Conservation (phyloP, 1,284 basidiomycete species). For the Megacollybia platyphylla region DNA sequence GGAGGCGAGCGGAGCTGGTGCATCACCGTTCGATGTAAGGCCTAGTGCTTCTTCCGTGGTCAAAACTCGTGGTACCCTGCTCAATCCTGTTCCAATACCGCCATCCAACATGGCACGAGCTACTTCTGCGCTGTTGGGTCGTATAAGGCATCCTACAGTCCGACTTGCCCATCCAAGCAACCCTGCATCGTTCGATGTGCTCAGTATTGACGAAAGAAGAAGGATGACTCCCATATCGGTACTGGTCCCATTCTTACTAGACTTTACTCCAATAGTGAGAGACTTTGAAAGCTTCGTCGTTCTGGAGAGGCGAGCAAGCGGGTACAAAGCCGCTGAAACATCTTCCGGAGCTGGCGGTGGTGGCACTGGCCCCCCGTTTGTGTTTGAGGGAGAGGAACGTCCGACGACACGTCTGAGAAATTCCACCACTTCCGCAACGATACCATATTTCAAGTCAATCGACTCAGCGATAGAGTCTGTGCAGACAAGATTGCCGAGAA, state of each 20-base stretch:
- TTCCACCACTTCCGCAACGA: background rate
- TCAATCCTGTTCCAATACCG: slow-evolving; percentile 13
- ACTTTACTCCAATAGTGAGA: background rate
- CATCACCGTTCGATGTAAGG: no score
- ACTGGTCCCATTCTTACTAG: slow-evolving; percentile 1
- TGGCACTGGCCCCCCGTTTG: background rate
- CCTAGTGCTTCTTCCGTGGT: slow-evolving; percentile 4
- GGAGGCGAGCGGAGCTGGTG: slow-evolving; percentile 9
- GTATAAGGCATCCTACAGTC: slow-evolving; percentile 14
- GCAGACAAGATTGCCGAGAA: slow-evolving; percentile 1
- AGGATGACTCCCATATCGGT: slow-evolving; percentile 11
- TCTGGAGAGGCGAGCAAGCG: slow-evolving; percentile 12
- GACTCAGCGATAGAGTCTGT: slow-evolving; percentile 4
- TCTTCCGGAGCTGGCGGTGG: slow-evolving; percentile 2
- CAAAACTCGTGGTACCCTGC: slow-evolving; percentile 13
- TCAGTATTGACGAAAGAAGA: slow-evolving; percentile 10
- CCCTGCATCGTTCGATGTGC: slow-evolving; percentile 9
- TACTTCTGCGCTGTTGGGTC: slow-evolving; percentile 14
- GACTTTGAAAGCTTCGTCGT: slow-evolving; percentile 14
- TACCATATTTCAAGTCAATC: background rate
- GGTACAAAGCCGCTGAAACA: slow-evolving; percentile 10
- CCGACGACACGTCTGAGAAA: background rate
- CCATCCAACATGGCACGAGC: slow-evolving; percentile 13
- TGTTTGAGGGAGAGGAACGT: no score
- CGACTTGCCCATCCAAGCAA: slow-evolving; percentile 12